Evolutionary conservation across 2,329 filamentous ascomycete genomes (phyloP).

Genomic region (Venturia oleaginea): DNA sequence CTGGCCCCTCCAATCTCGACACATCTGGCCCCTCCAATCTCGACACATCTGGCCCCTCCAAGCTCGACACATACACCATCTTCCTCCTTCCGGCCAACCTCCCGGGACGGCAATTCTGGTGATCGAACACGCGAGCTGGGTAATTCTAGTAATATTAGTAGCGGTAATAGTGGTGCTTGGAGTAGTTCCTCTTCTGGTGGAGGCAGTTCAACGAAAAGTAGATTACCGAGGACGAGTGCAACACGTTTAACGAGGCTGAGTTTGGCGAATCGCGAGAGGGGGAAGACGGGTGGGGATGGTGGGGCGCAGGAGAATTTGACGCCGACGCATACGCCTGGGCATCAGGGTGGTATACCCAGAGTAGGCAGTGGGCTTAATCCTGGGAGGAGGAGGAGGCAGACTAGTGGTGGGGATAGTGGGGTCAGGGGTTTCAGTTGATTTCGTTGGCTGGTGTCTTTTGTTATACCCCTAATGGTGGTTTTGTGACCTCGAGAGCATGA

Average conservation of each 20-base stretch:
- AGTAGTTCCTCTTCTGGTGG: not conserved
- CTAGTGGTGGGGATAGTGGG: constrained; percentile 6
- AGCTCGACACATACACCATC: not conserved
- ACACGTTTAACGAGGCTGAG: constrained; percentile 19
- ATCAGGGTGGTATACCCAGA: constrained; percentile 14
- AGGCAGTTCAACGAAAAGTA: constrained; percentile 17
- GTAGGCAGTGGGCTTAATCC: constrained; percentile 9
- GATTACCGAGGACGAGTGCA: constrained; percentile 19
- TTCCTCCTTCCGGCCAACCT: constrained; percentile 20
- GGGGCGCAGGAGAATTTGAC: constrained; percentile 18
- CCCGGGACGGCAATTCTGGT: constrained; percentile 19
- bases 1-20: too few species aligned
- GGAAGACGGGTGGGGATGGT: constrained; percentile 10
- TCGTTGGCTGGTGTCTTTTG: not conserved
- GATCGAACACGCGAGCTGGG: constrained; percentile 9
- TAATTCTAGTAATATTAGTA: not conserved
- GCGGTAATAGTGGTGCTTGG: not conserved
- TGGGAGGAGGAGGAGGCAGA: constrained; percentile 7
- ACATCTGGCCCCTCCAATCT: too few species aligned
- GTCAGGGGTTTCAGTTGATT: not conserved
- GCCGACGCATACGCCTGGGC: constrained; percentile 20
- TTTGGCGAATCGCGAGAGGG: constrained; percentile 16
- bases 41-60: not conserved
- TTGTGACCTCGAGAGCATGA: not conserved
- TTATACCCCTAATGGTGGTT: not conserved